Evolutionary conservation across 495 filamentous ascomycete species (phyloP).

Genomic region (Neurospora sp.): DNA sequence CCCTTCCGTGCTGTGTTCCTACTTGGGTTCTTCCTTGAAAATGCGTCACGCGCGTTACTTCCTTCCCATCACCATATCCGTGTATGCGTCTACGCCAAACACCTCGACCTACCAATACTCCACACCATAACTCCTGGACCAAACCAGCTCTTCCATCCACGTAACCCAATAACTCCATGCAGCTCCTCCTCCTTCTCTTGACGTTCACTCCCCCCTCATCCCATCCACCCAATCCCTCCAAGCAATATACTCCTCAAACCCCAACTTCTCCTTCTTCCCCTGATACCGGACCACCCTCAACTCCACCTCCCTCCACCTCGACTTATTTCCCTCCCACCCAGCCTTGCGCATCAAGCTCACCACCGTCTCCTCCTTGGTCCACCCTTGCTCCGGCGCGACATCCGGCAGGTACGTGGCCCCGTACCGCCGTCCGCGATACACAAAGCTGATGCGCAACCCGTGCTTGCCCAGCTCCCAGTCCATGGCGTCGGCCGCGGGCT

Average conservation of each 20-base stretch:
- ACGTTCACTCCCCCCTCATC: slow-evolving; percentile 10
- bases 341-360: slow-evolving; percentile 89
- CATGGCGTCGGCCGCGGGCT: slow-evolving; percentile 57
- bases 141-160: not conserved
- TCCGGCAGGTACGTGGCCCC: slow-evolving; percentile 88
- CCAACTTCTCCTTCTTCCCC: slow-evolving; percentile 59
- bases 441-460: slow-evolving; percentile 70
- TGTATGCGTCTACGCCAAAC: not conserved
- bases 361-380: slow-evolving; percentile 89
- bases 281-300: slow-evolving; percentile 72
- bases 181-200: not conserved
- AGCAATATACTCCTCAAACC: slow-evolving; percentile 60
- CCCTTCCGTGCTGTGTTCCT: not conserved
- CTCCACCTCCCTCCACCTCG: slow-evolving; percentile 67
- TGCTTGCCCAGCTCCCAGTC: slow-evolving; percentile 83
- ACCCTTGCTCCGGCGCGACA: slow-evolving; percentile 84
- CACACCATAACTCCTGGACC: not conserved
- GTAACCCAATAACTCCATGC: not conserved
- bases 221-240: slow-evolving; percentile 65
- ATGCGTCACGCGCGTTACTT: not conserved
- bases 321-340: slow-evolving; percentile 61
- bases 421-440: slow-evolving; percentile 54
- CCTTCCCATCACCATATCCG: not conserved
- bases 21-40: not conserved
- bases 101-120: not conserved